Conservation (phyloP, 1,284 basidiomycete species). For the Malassezia arunalokei region DNA sequence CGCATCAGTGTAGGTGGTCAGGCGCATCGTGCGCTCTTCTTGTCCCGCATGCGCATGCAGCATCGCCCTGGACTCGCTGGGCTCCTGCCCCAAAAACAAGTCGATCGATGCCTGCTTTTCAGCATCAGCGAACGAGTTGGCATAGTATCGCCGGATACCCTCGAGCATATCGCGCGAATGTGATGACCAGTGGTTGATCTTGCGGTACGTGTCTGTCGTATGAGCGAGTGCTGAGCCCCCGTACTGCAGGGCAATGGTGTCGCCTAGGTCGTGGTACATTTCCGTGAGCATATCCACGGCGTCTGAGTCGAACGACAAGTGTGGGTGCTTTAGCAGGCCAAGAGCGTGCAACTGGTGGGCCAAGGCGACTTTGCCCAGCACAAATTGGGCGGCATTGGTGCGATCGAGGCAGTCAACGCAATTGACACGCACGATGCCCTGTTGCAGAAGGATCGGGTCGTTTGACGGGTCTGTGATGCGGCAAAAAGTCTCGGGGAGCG, state of each 20-base stretch:
- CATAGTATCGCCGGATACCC: constrained; percentile 87
- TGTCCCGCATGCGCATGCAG: not conserved
- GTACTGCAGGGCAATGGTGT: constrained; percentile 73
- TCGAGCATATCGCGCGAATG: constrained; percentile 95
- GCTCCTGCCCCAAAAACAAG: constrained; percentile 57
- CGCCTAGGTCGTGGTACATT: constrained; percentile 68
- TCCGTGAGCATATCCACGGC: constrained; percentile 94
- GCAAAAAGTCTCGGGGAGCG: constrained; percentile 23
- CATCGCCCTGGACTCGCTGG: not conserved
- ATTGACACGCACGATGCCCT: constrained; percentile 57
- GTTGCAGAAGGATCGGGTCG: constrained; percentile 62
- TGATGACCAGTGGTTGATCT: constrained; percentile 88
- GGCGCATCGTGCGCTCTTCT: not conserved
- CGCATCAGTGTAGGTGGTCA: not conserved
- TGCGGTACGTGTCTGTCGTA: constrained; percentile 86
- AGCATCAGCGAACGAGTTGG: constrained; percentile 74
- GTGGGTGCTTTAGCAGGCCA: constrained; percentile 60
- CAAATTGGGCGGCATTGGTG: constrained; percentile 95
- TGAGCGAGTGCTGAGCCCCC: constrained; percentile 75
- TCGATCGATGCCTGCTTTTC: constrained; percentile 98
- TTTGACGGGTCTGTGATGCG: not conserved
- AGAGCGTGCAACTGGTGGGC: constrained; percentile 92
- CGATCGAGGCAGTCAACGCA: constrained; percentile 79
- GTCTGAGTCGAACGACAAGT: constrained; percentile 82
- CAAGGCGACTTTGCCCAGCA: constrained; percentile 86